A percentile compares a stretch with the other conserved stretches of the same genome.
Conservation (phyloP, 2,329 filamentous ascomycete species). For the Ascochyta clinopodiicola region DNA sequence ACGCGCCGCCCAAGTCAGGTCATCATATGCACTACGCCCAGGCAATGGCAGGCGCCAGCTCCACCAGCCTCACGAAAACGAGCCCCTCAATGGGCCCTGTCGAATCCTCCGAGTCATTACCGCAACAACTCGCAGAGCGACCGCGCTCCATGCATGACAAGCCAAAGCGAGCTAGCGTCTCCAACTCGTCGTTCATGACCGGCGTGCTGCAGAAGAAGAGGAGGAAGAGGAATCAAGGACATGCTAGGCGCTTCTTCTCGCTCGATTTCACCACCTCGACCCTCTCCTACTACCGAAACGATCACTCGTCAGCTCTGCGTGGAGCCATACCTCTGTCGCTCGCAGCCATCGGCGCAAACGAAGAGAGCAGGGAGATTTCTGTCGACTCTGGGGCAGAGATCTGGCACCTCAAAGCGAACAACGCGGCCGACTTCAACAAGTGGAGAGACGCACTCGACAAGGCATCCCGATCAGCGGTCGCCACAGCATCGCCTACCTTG, state of each 20-base stretch:
- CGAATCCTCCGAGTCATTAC: conserved; percentile 60
- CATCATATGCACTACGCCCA: conserved; percentile 69
- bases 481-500: conserved; percentile 37
- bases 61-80: conserved; percentile 45
- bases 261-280: conserved; percentile 94
- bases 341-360: conserved; percentile 88
- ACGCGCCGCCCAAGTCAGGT: conserved; percentile 75
- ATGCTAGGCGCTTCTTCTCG: conserved; percentile 92
- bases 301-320: conserved; percentile 87
- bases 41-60: conserved; percentile 59
- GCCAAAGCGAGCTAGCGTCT: conserved; percentile 24
- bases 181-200: conserved; percentile 70
- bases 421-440: conserved; percentile 81
- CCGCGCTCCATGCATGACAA: conserved; percentile 47
- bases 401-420: conserved; percentile 89
- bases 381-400: conserved; percentile 97
- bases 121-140: conserved; percentile 48
- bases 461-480: conserved; percentile 66
- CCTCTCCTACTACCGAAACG: conserved; percentile 94
- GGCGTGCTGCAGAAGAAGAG: conserved; percentile 88
- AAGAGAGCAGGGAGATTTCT: conserved; percentile 86
- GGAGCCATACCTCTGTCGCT: conserved; percentile 92
- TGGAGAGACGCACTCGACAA: conserved; percentile 88
- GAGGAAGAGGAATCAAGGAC: conserved; percentile 91
- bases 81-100: conserved; percentile 53